phyloP scores from a whole-genome alignment of 345 rosid genomes.

The Ceriops zippeliana region DNA sequence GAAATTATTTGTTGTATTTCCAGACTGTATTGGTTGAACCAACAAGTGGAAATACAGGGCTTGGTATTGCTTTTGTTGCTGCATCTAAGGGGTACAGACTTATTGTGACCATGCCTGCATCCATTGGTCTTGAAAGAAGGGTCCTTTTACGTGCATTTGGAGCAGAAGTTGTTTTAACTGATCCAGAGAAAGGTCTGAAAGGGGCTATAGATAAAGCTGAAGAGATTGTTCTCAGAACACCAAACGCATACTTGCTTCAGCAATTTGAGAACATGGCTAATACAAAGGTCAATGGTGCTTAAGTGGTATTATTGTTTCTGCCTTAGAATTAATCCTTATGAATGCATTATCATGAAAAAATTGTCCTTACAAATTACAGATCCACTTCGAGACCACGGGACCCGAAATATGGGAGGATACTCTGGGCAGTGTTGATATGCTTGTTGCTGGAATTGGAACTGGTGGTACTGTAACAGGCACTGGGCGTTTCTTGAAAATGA shows the following conservation, averaged over 20 bases:
- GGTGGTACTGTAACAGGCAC: slow-evolving; percentile 91
- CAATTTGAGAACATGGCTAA: slow-evolving; percentile 80
- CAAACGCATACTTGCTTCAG: slow-evolving; percentile 70
- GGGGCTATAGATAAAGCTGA: slow-evolving; percentile 88
- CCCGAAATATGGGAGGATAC: slow-evolving; percentile 98
- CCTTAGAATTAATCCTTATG: not conserved
- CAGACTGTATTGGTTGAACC: slow-evolving; percentile 83
- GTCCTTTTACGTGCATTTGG: slow-evolving; percentile 84
- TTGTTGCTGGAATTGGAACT: slow-evolving; percentile 88
- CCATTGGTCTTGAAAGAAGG: slow-evolving; percentile 76
- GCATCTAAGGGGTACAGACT: slow-evolving; percentile 82
- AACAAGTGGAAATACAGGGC: slow-evolving; percentile 87
- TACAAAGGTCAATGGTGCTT: slow-evolving; percentile 44
- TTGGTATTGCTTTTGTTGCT: slow-evolving; percentile 86
- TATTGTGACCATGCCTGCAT: slow-evolving; percentile 88
- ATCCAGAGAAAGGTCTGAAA: slow-evolving; percentile 76
- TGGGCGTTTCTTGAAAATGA: slow-evolving; percentile 75
- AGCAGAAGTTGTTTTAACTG: slow-evolving; percentile 79
- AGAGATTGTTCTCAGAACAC: slow-evolving; percentile 62
- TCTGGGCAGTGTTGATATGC: slow-evolving; percentile 58
- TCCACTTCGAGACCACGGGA: slow-evolving; percentile 89
- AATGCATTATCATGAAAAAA: not conserved
- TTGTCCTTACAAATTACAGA: slow-evolving; percentile 39
- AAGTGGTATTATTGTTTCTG: not conserved
- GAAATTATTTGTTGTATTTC: slow-evolving; percentile 1